Evolutionary conservation across 805 yeast species (phyloP), one percentile per base, ranked within the genome.

Genomic region (Saturnispora mendoncae): DNA sequence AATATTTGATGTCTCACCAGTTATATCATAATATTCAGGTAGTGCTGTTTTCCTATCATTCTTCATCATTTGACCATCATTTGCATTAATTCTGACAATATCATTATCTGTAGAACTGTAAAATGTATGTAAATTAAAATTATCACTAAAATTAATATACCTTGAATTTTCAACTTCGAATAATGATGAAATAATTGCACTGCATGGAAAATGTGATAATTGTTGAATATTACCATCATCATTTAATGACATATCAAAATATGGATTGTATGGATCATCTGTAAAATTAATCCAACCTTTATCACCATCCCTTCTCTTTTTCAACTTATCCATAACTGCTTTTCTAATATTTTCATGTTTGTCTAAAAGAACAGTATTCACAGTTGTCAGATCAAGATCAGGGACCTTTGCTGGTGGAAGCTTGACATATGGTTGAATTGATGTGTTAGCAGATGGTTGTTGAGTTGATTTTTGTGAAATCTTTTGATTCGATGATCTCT

Each of bases 381-480:
- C 88, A 5, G 95, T 84, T 19, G 83, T 80, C 46, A 90, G 67
- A 36, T 86, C 94, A 71, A 88, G 72, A 60, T 90, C 97, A 13
- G 97, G 97, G 48, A 90, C 84, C 61, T 86, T 84, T 2, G 95
- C 83, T 29, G 92, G 81, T 3, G 96, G 95, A 30, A 86, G 60
- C 52, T 83, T 80, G 51, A 86, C 94, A 64, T 87, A 84, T 19
- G 94, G 87, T 55, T 84, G 90, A 29, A 70, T 69, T 4, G 68
- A 56, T 46, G 66, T 35, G 30, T 35, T 35, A 20, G 8, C 21
- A 31, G n/a, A 8, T 25, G 5, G 27, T 14, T 34, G 52, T 29
- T 48, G 49, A 18, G 18, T 50, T 37, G 17, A 14, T 6, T 24
- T 44, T 47, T 21, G 41, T n/a, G 38, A 17, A 8, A 14, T 26